Base-by-base conservation (phyloP, 2,329 filamentous ascomycete species). In the Alternaria tenuissima region DNA sequence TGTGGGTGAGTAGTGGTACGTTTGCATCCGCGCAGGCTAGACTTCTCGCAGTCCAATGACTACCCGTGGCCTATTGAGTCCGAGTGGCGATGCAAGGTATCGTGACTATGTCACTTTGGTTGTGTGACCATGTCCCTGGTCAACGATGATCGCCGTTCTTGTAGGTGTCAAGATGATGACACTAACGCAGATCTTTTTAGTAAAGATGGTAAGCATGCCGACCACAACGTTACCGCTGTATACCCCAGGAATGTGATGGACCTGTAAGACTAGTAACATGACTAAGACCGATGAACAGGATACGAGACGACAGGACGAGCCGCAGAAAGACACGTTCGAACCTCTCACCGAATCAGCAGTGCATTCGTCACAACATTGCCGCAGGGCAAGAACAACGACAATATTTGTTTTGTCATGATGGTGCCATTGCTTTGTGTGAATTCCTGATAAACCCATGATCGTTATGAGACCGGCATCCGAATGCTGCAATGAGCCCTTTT, bases 381-480 rank as follows among this genome's bases (percentile, higher is more conserved):
- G 32, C 34, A 5, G 48, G 20, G 49, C 24, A 24, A 41, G 36
- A 41, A 32, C 49, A 39, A 42, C 7, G 46, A 44, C 41, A 56
- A 41, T 55, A 34, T 47, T 46, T 56, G 56, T 49, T 64, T 72
- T 62, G 66, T 73, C 70, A 70, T 75, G 63, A 73, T 72, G 62
- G 66, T 76, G 72, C 71, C 74, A 75, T 76, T 76, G 69, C 71
- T 71, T 76, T 76, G 68, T 70, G 64, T 66, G 63, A 68, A 72
- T 72, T 70, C 73, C 68, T 72, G 70, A 71, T 68, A 70, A 71
- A 68, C 70, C 72, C 71, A 67, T 75, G 68, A 66, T 75, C 70
- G 67, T 76, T 68, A 74, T 68, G 75, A 71, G 68, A 73, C 65
- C 69, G 68, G 73, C 71, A 67, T 71, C 71, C 67, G 62, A 67